Evolutionary conservation across 805 yeast genomes (phyloP).

Genomic region (Naumovozyma baii): DNA sequence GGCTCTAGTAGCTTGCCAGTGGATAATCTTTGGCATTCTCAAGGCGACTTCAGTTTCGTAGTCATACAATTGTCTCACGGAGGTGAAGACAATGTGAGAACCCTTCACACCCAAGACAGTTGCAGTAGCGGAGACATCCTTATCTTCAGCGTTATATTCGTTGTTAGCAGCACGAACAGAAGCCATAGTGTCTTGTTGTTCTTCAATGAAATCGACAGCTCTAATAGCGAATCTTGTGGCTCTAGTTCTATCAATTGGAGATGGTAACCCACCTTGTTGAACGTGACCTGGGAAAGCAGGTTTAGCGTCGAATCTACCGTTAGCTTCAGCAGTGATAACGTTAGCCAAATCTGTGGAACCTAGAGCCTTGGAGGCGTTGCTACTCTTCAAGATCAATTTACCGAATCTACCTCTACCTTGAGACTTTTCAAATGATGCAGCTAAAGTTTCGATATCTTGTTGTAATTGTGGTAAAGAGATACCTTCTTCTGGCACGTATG

Average conservation of each 20-base stretch:
- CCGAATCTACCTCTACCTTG: constrained; percentile 62
- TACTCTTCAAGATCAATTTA: constrained; percentile 57
- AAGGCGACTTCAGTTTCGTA: constrained; percentile 70
- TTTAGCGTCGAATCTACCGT: constrained; percentile 62
- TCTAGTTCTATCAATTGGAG: constrained; percentile 67
- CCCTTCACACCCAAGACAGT: constrained; percentile 77
- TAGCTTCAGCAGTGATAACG: constrained; percentile 50
- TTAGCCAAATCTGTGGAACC: constrained; percentile 62
- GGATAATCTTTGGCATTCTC: constrained; percentile 83
- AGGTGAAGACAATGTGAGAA: constrained; percentile 63
- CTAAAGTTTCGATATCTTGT: constrained; percentile 53
- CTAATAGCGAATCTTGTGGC: constrained; percentile 64
- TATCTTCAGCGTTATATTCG: constrained; percentile 24
- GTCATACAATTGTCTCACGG: constrained; percentile 71
- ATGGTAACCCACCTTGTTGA: constrained; percentile 74
- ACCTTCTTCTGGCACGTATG: constrained; percentile 69
- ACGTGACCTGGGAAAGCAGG: constrained; percentile 83
- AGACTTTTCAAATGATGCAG: constrained; percentile 48
- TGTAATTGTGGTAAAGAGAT: constrained; percentile 51
- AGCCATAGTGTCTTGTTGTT: constrained; percentile 20
- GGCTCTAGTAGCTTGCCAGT: constrained; percentile 70
- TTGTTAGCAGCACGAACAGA: constrained; percentile 28
- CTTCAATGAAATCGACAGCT: constrained; percentile 61
- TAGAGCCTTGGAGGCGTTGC: constrained; percentile 61
- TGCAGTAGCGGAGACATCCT: constrained; percentile 44